Percentiles rank a stretch among this genome's conserved stretches.
phyloP scores from a whole-genome alignment of 2,329 filamentous ascomycete species.

The Cercospora sp. region DNA sequence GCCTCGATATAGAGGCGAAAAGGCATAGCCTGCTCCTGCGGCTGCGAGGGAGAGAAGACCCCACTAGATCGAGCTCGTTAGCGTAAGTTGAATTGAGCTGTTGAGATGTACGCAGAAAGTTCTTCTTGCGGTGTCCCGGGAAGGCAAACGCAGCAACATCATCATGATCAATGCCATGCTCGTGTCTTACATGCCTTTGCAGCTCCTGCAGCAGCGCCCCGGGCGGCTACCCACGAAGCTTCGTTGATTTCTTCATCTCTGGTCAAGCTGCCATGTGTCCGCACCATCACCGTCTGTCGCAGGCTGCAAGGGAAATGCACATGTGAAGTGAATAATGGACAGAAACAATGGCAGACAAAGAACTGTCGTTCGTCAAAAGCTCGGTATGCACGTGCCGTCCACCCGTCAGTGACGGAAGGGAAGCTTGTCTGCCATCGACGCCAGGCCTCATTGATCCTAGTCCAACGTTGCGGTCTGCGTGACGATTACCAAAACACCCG shows the following conservation, averaged over 20 bases:
- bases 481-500: conserved; percentile 6
- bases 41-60: conserved; percentile 65
- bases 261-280: conserved; percentile 55
- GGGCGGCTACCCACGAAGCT: conserved; percentile 70
- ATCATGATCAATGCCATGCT: not conserved
- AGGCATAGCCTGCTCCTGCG: conserved; percentile 61
- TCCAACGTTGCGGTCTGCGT: not conserved
- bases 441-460: not conserved
- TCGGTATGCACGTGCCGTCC: conserved; percentile 1
- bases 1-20: conserved; percentile 71
- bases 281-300: conserved; percentile 19
- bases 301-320: not conserved
- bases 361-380: not conserved
- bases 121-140: not conserved
- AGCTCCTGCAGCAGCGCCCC: conserved; percentile 58
- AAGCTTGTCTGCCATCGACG: not conserved
- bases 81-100: not conserved
- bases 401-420: not conserved
- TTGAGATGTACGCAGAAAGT: not conserved
- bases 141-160: not conserved
- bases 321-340: not conserved
- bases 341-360: not conserved
- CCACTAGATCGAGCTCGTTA: conserved; percentile 55
- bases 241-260: conserved; percentile 66
- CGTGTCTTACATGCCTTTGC: conserved; percentile 16